Percentiles rank a stretch among this genome's conserved stretches.
Conservation (phyloP, 1,139 yeast genomes). For the Yamadazyma conglobata region DNA sequence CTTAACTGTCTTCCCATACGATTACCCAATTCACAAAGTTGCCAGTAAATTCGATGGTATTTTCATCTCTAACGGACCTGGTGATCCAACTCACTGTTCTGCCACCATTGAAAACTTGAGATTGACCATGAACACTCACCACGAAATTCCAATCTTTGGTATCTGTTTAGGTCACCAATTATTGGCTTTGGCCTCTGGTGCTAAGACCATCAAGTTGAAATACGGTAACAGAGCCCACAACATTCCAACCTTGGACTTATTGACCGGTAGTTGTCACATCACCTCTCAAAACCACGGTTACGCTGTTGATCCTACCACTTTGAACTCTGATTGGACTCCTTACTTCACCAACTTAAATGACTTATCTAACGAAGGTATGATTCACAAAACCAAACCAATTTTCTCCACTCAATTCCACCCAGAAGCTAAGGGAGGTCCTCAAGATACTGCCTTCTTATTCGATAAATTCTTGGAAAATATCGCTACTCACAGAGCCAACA, state of each 20-base stretch:
- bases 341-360: conserved; percentile 92
- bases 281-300: conserved; percentile 98
- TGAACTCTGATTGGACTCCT: conserved; percentile 74
- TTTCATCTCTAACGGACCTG: conserved; percentile 96
- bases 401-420: conserved; percentile 98
- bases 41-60: conserved; percentile 93
- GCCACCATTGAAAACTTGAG: conserved; percentile 73
- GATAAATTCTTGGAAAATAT: conserved; percentile 83
- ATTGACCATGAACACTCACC: conserved; percentile 59
- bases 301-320: conserved; percentile 83
- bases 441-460: conserved; percentile 84
- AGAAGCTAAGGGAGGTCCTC: conserved; percentile 98
- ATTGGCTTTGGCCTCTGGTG: conserved; percentile 91
- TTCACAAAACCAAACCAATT: conserved; percentile 78
- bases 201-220: conserved; percentile 85
- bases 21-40: conserved; percentile 87
- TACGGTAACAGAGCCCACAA: conserved; percentile 99
- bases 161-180: conserved; percentile 97
- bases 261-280: conserved; percentile 91
- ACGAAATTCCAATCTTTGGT: conserved; percentile 87
- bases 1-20: conserved; percentile 92
- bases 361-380: conserved; percentile 96
- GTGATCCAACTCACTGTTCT: conserved; percentile 94
- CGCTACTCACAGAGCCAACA: conserved; percentile 47
- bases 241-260: conserved; percentile 88